These are phyloP conservation scores for Cladosporium velox DNA, from an alignment of 2,329 filamentous ascomycete species.

Conservation along the genomic window DNA sequence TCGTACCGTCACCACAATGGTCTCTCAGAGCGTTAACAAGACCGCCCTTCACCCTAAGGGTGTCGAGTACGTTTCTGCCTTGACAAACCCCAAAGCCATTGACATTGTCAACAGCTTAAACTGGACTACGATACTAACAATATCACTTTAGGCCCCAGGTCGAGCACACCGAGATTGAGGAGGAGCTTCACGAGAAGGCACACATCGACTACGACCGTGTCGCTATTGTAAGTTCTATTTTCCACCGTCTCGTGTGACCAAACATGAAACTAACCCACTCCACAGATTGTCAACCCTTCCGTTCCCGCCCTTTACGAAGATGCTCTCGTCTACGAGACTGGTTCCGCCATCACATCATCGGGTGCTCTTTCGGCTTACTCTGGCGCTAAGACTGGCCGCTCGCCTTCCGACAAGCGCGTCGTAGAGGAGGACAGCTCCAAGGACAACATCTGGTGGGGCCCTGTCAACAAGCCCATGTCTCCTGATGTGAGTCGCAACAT, in stretches of 20 bases:
- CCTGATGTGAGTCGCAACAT: conserved; percentile 72
- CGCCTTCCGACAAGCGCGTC: conserved; percentile 94
- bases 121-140: conserved; percentile 19
- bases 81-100: neutral
- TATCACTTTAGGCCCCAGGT: conserved; percentile 65
- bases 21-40: conserved; percentile 73
- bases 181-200: conserved; percentile 94
- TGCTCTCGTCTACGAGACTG: conserved; percentile 96
- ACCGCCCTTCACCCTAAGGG: conserved; percentile 87
- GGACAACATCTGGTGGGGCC: conserved; percentile 97
- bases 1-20: conserved; percentile 45
- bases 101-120: neutral
- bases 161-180: conserved; percentile 95
- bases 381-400: conserved; percentile 95
- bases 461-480: conserved; percentile 98
- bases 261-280: neutral
- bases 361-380: conserved; percentile 97
- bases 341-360: conserved; percentile 93
- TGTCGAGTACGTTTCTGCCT: conserved; percentile 70
- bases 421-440: conserved; percentile 89
- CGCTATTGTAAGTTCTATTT: conserved; percentile 72
- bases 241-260: neutral
- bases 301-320: conserved; percentile 98
- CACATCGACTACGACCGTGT: conserved; percentile 99
- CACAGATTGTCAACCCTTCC: conserved; percentile 80